A percentile compares a stretch with the other conserved stretches of the same genome.
phyloP scores from a whole-genome alignment of 2,329 filamentous ascomycete genomes.

The Reticulascus tulasneorum region DNA sequence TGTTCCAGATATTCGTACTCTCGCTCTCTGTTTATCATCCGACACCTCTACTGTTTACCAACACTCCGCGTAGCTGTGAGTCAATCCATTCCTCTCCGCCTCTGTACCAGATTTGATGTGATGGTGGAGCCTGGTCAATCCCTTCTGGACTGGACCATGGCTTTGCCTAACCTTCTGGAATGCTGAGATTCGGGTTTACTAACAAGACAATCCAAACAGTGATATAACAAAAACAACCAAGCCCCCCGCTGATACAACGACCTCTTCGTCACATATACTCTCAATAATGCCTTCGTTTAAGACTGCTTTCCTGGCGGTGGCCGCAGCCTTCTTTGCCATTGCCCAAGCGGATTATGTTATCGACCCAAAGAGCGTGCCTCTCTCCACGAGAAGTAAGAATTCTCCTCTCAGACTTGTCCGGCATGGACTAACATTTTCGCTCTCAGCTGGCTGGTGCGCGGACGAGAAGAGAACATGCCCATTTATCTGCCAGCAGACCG shows the following conservation, averaged over 20 bases:
- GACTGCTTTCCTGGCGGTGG: constrained; percentile 49
- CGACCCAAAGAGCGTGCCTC: constrained; percentile 56
- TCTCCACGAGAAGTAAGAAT: constrained; percentile 47
- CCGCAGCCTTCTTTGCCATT: constrained; percentile 46
- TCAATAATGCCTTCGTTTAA: constrained; percentile 56
- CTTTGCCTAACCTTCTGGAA: no score
- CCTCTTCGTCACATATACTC: neutral
- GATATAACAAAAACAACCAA: constrained; percentile 3
- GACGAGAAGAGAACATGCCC: constrained; percentile 63
- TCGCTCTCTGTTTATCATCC: no score
- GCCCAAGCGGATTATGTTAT: constrained; percentile 58
- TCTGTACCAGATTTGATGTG: no score
- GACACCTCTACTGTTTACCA: no score
- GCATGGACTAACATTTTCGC: neutral
- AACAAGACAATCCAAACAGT: constrained; percentile 10
- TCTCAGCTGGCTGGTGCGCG: constrained; percentile 62
- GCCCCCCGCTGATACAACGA: neutral
- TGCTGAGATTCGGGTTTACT: constrained; percentile 1
- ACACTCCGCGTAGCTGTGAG: no score
- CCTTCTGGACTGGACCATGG: no score
- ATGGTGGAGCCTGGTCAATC: no score
- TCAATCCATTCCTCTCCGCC: no score
- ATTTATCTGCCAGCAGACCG: constrained; percentile 63
- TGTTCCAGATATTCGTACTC: no score
- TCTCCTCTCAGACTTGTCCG: neutral